Conservation (phyloP, 805 yeast species). For the Diddensiella santjacobensis region DNA sequence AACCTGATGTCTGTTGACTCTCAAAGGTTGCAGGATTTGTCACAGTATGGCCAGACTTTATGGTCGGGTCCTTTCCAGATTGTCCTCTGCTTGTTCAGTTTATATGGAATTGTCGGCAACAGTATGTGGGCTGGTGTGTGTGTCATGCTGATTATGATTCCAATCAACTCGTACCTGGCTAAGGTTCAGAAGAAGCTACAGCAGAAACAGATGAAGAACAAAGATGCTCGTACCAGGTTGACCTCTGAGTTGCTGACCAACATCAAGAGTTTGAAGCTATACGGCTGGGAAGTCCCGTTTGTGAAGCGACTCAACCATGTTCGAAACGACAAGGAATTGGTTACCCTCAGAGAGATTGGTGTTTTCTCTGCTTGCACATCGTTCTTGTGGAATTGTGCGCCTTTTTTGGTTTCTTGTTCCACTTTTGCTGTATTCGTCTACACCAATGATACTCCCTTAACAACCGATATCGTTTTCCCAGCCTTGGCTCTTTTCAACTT, state of each 20-base stretch:
- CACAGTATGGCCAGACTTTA: conserved; percentile 72
- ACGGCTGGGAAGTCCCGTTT: conserved; percentile 86
- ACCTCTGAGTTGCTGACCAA: conserved; percentile 86
- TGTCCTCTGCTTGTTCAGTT: conserved; percentile 66
- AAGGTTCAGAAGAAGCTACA: conserved; percentile 52
- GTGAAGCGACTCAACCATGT: conserved; percentile 47
- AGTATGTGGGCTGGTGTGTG: conserved; percentile 91
- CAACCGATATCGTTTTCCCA: conserved; percentile 84
- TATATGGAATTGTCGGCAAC: conserved; percentile 72
- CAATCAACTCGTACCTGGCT: conserved; percentile 56
- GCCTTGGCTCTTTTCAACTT: conserved; percentile 63
- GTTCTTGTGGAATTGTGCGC: conserved; percentile 83
- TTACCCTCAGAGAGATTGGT: conserved; percentile 69
- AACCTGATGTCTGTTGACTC: conserved; percentile 77
- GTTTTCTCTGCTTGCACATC: conserved; percentile 81
- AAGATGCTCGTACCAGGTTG: conserved; percentile 71
- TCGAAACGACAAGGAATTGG: conserved; percentile 59
- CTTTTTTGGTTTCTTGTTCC: conserved; percentile 85
- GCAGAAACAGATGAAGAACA: conserved; percentile 81
- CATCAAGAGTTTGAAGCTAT: conserved; percentile 79
- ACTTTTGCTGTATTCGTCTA: conserved; percentile 83
- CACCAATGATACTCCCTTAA: conserved; percentile 60
- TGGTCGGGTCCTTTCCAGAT: conserved; percentile 96
- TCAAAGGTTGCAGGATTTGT: conserved; percentile 56
- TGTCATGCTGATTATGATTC: conserved; percentile 68